Base-by-base conservation (phyloP, 129 eudicot genomes). In the Tagetes erecta region DNA sequence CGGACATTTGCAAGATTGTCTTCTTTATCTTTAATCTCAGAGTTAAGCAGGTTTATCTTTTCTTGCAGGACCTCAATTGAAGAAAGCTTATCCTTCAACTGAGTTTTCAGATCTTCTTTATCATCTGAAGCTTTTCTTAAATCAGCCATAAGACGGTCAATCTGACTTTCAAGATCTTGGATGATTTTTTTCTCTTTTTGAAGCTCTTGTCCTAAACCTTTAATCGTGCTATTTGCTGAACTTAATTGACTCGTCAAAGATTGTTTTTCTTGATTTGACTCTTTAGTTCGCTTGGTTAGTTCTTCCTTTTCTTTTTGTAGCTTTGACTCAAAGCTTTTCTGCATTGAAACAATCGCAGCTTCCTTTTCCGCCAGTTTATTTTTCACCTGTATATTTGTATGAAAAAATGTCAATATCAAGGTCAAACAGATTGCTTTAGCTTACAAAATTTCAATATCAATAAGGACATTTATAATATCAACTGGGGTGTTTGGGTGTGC, bases 21-120 rank as follows among this genome's bases (percentile, higher is more conserved):
- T 38, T 88, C 96, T 82, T 91, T 95, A 70, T 78, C 85, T 52
- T 84, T 85, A 52, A 91, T 82, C 71, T 95, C 99, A 5, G 52
- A 69, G 14, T 73, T 85, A 39, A 91, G 87, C 76, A 84, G 77
- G 75, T 49, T 82, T 80, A 88, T 77, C 60, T 80, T 77, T 73
- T 85, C 96, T 81, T 88, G 87, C 79, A 94, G 76, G 53, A 63
- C 83, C 66, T 82, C 80, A 52, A 90, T 53, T 9, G 84, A 75
- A 36, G 83, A 78, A 30, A 86, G 58, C 74, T 90, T 90, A 64
- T 88, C 88, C 76, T 82, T 80, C 56, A 90, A 68, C 78, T 80
- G 77, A 44, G 78, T 83, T 82, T 88, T 85, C 38, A 90, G 84
- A 42, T 79, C 85, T 59, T 70, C 72, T 45, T 88, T 90, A 55